Percentiles rank a stretch among this genome's conserved stretches.
Conservation (phyloP, 2,329 filamentous ascomycete species). For the Cryphonectria carpinicola region DNA sequence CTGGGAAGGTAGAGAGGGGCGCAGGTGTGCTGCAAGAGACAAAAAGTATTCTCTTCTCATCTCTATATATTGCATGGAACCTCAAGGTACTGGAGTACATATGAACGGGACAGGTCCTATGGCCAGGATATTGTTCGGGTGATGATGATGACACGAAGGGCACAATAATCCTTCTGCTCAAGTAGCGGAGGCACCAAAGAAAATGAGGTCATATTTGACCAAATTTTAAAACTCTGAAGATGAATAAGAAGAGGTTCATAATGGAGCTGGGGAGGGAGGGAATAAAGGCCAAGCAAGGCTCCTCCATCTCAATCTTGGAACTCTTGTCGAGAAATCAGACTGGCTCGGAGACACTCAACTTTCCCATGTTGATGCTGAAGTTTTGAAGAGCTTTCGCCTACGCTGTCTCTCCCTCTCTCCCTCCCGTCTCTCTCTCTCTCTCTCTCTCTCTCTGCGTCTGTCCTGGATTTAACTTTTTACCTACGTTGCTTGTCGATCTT, state of each 20-base stretch:
- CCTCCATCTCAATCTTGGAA: too few species aligned
- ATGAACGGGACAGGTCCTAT: not conserved
- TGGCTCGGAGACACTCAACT: too few species aligned
- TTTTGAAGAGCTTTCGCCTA: not conserved
- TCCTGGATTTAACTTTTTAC: not conserved
- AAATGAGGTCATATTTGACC: not conserved
- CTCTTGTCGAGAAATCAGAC: too few species aligned
- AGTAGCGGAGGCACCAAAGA: not conserved
- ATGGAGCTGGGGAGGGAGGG: not conserved
- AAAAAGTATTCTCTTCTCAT: not conserved
- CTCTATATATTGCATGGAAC: constrained; percentile 9
- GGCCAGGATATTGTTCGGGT: not conserved
- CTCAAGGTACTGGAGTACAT: not conserved
- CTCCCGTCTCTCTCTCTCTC: too few species aligned
- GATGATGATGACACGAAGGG: not conserved
- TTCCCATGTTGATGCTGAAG: too few species aligned
- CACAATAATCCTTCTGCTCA: not conserved
- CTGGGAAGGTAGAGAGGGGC: not conserved
- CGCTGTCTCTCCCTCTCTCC: too few species aligned
- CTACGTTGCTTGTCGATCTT: not conserved
- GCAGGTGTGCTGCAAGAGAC: not conserved
- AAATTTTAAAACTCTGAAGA: not conserved
- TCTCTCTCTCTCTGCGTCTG: not conserved
- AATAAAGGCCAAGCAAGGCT: too few species aligned
- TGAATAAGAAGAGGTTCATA: not conserved